phyloP scores from a whole-genome alignment of 768 basidiomycete species.

The Rhodotorula kratochvilovae region DNA sequence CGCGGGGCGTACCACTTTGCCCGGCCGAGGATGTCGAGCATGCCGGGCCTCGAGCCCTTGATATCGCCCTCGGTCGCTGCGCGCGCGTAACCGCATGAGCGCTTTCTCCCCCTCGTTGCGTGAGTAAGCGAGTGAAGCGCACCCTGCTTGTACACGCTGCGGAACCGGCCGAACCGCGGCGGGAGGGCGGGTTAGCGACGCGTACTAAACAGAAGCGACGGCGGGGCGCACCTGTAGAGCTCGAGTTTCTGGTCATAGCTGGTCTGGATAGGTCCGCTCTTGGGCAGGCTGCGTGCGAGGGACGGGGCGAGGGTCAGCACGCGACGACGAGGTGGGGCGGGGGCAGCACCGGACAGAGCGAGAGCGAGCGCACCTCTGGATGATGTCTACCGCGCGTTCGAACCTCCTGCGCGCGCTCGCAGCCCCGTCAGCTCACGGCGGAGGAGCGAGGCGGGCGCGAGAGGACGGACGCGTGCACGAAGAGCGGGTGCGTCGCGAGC shows the following conservation, averaged over 20 bases:
- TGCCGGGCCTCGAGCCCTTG: conserved; percentile 67
- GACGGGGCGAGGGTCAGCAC: too few relatives aligned
- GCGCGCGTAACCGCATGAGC: background rate
- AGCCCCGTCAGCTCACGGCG: background rate
- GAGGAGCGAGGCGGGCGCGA: background rate
- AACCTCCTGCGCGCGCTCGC: conserved; percentile 58
- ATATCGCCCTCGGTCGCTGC: conserved; percentile 88
- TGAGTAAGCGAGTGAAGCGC: too few relatives aligned
- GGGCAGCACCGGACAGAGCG: too few relatives aligned
- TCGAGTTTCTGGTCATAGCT: conserved; percentile 90
- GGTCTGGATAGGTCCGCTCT: conserved; percentile 91
- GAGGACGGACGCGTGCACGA: conserved; percentile 15
- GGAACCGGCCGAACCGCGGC: too few relatives aligned
- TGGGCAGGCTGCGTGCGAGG: conserved; percentile 59
- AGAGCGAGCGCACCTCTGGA: conserved; percentile 56
- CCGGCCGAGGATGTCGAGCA: conserved; percentile 84
- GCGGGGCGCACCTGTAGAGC: conserved; percentile 65
- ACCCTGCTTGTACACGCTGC: conserved; percentile 91
- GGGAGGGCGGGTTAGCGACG: background rate
- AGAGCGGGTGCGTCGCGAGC: conserved; percentile 10
- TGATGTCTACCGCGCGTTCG: conserved; percentile 87
- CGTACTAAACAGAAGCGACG: background rate
- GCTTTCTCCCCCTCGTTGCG: too few relatives aligned
- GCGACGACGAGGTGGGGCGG: background rate
- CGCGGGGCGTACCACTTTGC: conserved; percentile 74